These are phyloP conservation scores for Periconia sp. DNA, from an alignment of 2,329 filamentous ascomycete genomes.

Conservation along the genomic window DNA sequence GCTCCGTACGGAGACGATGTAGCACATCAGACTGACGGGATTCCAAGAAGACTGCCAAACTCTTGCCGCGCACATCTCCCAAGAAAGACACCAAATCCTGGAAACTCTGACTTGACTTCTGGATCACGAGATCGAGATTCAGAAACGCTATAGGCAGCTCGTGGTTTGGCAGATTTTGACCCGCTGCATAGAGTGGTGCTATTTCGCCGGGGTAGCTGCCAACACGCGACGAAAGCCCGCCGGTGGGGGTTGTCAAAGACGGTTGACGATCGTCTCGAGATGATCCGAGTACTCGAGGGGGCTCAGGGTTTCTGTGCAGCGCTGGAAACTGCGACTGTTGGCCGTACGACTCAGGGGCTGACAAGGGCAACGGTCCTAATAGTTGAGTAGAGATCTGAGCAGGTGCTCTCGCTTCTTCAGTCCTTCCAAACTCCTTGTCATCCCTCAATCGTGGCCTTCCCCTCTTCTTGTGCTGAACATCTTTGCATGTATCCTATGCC, in stretches of 20 bases:
- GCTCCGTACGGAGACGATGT: constrained; percentile 46
- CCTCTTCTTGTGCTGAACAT: constrained; percentile 84
- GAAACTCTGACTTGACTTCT: constrained; percentile 50
- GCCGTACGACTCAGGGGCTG: constrained; percentile 18
- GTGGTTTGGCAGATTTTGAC: constrained; percentile 30
- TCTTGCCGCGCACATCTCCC: constrained; percentile 41
- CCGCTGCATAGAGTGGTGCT: constrained; percentile 22
- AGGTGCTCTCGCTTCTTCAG: constrained; percentile 30
- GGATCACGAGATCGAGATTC: constrained; percentile 50
- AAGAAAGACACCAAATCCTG: constrained; percentile 45
- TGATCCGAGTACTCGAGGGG: constrained; percentile 20
- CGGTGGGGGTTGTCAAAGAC: constrained; percentile 14
- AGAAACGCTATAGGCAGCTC: constrained; percentile 45
- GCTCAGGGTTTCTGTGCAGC: constrained; percentile 25
- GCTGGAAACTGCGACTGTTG: constrained; percentile 25
- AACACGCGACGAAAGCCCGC: constrained; percentile 15
- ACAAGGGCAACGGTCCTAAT: constrained; percentile 23
- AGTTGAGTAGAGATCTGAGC: constrained; percentile 28
- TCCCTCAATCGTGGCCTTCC: constrained; percentile 77
- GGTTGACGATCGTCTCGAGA: constrained; percentile 22
- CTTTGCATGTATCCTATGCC: constrained; percentile 70
- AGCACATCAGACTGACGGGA: constrained; percentile 46
- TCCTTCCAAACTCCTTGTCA: constrained; percentile 38
- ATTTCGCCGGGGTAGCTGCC: constrained; percentile 20
- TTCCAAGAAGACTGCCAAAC: constrained; percentile 48